These are phyloP conservation scores for Bocquillonia castaneifolia DNA, from an alignment of 441 rosid species.

Conservation along the genomic window DNA sequence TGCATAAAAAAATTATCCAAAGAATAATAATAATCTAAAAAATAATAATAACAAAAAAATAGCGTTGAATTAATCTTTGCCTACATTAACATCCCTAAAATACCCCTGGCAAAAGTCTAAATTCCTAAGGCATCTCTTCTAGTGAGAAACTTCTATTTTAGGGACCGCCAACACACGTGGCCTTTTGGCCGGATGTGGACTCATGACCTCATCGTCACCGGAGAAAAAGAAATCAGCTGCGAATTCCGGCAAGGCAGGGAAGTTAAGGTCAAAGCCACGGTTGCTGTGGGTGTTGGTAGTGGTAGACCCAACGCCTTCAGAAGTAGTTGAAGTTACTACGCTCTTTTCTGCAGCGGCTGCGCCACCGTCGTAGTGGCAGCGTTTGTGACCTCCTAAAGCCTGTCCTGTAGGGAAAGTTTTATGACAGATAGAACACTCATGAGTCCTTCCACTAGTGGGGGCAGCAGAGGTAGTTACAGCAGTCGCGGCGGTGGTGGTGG, in stretches of 20 bases:
- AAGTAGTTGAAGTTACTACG: constrained; percentile 22
- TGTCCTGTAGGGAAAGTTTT: constrained; percentile 73
- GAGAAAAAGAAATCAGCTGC: constrained; percentile 5
- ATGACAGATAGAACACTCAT: constrained; percentile 71
- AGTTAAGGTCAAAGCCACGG: constrained; percentile 43
- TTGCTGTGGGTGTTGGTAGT: constrained; percentile 27
- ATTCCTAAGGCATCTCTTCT: too few relatives aligned
- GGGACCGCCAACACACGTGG: too few relatives aligned
- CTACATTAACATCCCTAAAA: too few relatives aligned
- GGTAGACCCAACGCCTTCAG: constrained; percentile 23
- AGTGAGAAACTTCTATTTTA: too few relatives aligned
- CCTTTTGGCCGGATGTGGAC: constrained; percentile 59
- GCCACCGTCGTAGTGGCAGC: constrained; percentile 72
- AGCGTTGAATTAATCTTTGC: too few relatives aligned
- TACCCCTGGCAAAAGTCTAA: too few relatives aligned
- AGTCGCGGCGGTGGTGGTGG: constrained; percentile 23
- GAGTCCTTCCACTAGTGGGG: constrained; percentile 37
- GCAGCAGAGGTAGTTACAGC: constrained; percentile 17
- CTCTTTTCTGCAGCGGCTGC: constrained; percentile 17
- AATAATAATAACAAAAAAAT: too few relatives aligned
- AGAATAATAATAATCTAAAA: too few relatives aligned
- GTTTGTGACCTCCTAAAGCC: constrained; percentile 86
- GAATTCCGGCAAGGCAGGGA: constrained; percentile 49
- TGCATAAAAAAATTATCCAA: too few relatives aligned
- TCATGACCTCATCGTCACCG: constrained; percentile 53